phyloP scores from a whole-genome alignment of 306 rosid genomes.

The Astragalus membranaceus region DNA sequence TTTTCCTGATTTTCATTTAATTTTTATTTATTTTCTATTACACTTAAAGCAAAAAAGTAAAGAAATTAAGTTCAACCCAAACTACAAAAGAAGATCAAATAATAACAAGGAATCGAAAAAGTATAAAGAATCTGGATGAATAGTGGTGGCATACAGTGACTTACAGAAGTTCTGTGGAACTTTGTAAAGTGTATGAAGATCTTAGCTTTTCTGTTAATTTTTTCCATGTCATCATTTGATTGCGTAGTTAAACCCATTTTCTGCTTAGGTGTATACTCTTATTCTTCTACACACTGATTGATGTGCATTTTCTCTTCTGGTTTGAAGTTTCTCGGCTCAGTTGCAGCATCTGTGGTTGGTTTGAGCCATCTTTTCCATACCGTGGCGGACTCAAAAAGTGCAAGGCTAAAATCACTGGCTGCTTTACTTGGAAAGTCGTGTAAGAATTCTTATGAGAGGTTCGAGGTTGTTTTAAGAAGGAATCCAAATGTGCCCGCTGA shows the following conservation, averaged over 20 bases:
- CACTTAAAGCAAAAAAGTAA: not conserved
- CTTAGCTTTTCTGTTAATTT: not conserved
- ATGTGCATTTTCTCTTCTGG: conserved; percentile 25
- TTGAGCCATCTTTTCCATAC: conserved; percentile 59
- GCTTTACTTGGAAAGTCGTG: conserved; percentile 45
- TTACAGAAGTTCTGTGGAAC: not conserved
- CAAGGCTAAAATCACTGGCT: conserved; percentile 55
- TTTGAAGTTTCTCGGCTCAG: conserved; percentile 51
- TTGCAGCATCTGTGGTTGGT: conserved; percentile 73
- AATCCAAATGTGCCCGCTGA: conserved; percentile 55
- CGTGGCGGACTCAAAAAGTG: conserved; percentile 52
- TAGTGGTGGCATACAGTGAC: not conserved
- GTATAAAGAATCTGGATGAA: not conserved
- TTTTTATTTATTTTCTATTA: no score
- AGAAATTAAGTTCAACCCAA: not conserved
- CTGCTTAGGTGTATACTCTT: conserved; percentile 16
- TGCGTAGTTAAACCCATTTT: conserved; percentile 10
- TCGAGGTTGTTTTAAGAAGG: conserved; percentile 53
- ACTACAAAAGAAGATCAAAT: not conserved
- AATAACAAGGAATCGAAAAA: not conserved
- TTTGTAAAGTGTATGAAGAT: not conserved
- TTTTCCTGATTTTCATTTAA: no score
- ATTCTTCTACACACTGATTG: conserved; percentile 28
- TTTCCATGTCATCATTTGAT: conserved; percentile 5
- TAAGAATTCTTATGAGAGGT: conserved; percentile 29